Percentiles rank a stretch among this genome's conserved stretches.
Evolutionary conservation across 2,329 filamentous ascomycete species (phyloP).

Genomic region (Aureobasidium musti): DNA sequence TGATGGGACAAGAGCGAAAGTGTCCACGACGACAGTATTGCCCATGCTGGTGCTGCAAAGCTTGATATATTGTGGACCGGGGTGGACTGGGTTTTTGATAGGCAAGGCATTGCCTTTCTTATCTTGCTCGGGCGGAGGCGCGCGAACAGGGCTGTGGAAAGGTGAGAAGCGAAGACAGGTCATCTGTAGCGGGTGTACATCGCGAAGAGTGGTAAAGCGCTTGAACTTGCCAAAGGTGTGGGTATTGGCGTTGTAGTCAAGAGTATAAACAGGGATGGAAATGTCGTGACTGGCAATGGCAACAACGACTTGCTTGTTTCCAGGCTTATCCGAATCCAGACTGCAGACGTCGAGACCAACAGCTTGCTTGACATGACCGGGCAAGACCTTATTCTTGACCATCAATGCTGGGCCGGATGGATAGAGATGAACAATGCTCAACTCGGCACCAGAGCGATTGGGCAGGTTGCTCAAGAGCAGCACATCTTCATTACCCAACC

Average conservation of each 20-base stretch:
- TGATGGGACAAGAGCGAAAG: conserved; percentile 64
- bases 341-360: conserved; percentile 76
- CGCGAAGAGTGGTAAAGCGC: conserved; percentile 54
- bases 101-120: conserved; percentile 33
- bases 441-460: conserved; percentile 57
- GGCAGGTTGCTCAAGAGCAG: conserved; percentile 60
- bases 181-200: conserved; percentile 61
- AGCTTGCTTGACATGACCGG: conserved; percentile 69
- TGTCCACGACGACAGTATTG: conserved; percentile 77
- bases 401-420: conserved; percentile 57
- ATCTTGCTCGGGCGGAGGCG: conserved; percentile 35
- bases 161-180: conserved; percentile 55
- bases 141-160: conserved; percentile 46
- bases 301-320: conserved; percentile 74
- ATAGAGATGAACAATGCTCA: conserved; percentile 61
- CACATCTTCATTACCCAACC: conserved; percentile 56
- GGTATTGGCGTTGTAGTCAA: conserved; percentile 64
- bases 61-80: conserved; percentile 63
- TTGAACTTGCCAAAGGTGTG: conserved; percentile 53
- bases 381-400: conserved; percentile 60
- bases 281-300: conserved; percentile 79
- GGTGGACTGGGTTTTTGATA: conserved; percentile 33
- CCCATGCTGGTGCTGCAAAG: conserved; percentile 80
- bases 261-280: conserved; percentile 73
- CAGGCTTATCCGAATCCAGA: conserved; percentile 60